Evolutionary conservation across 2,329 filamentous ascomycete genomes (phyloP).

Genomic region (Neopestalotiopsis rosae): DNA sequence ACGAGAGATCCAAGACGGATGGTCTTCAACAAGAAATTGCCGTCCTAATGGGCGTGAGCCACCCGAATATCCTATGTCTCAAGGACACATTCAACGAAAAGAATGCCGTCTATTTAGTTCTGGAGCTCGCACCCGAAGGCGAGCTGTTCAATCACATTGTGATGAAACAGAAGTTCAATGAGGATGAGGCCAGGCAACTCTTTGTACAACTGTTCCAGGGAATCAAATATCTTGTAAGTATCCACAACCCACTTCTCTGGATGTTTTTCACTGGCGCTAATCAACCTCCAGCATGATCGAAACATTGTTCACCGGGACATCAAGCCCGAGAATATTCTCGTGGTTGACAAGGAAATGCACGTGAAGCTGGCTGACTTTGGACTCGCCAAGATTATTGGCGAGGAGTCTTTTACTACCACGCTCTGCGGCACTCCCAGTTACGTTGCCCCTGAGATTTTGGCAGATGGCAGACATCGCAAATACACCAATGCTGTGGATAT

Average conservation of each 20-base stretch:
- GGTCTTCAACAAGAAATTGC: constrained; percentile 94
- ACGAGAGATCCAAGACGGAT: constrained; percentile 83
- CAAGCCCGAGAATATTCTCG: constrained; percentile 94
- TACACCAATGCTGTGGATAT: constrained; percentile 96
- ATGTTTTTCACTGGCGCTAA: constrained; percentile 31
- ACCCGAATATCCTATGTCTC: constrained; percentile 89
- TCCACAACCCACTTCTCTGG: not conserved
- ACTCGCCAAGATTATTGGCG: constrained; percentile 96
- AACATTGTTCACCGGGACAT: constrained; percentile 98
- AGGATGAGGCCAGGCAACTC: constrained; percentile 82
- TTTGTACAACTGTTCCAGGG: constrained; percentile 93
- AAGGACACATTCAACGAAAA: constrained; percentile 95
- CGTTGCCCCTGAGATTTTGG: constrained; percentile 93
- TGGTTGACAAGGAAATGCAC: constrained; percentile 82
- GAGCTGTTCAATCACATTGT: constrained; percentile 97
- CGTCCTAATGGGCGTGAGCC: constrained; percentile 95
- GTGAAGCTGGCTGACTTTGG: constrained; percentile 97
- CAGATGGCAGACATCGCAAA: constrained; percentile 78
- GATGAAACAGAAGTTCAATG: constrained; percentile 84
- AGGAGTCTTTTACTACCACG: constrained; percentile 97
- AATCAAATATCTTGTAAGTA: constrained; percentile 87
- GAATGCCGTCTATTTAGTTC: constrained; percentile 87
- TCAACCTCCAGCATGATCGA: constrained; percentile 77
- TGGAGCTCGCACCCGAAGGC: constrained; percentile 90
- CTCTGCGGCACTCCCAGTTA: constrained; percentile 97